Conservation (phyloP, 139 green algal genomes). For the Yamagishiella unicocca region DNA sequence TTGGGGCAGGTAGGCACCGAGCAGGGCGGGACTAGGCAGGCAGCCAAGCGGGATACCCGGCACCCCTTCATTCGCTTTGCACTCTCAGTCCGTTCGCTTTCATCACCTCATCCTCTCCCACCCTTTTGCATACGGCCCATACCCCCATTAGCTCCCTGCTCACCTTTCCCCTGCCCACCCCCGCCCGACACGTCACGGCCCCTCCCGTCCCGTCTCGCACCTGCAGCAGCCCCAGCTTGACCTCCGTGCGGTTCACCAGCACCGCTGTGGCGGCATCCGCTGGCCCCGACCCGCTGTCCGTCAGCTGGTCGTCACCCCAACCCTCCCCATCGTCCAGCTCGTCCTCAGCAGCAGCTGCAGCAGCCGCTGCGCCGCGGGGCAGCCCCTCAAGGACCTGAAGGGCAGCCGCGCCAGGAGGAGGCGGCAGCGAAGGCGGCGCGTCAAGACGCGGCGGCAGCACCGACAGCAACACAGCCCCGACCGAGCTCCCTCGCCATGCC, state of each 20-base stretch:
- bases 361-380: neutral
- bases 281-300: constrained; percentile 4
- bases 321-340: neutral
- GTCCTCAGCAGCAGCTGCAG: constrained; percentile 17
- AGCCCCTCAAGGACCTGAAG: constrained; percentile 36
- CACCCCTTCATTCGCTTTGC: no score
- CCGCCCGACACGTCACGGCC: neutral
- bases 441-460: no score
- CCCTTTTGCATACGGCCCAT: no score
- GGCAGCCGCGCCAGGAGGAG: neutral
- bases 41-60: no score
- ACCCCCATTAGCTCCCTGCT: neutral
- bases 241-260: constrained; percentile 47
- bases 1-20: no score
- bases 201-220: constrained; percentile 9
- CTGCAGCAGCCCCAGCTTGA: constrained; percentile 66
- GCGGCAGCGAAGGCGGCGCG: no score
- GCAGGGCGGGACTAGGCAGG: no score
- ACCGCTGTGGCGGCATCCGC: constrained; percentile 17
- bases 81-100: no score
- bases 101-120: no score
- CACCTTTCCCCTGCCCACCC: neutral
- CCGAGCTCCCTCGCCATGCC: no score
- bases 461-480: no score
- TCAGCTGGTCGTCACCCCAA: constrained; percentile 28